phyloP scores from a whole-genome alignment of 2,329 filamentous ascomycete genomes.

The Alternaria sp. region DNA sequence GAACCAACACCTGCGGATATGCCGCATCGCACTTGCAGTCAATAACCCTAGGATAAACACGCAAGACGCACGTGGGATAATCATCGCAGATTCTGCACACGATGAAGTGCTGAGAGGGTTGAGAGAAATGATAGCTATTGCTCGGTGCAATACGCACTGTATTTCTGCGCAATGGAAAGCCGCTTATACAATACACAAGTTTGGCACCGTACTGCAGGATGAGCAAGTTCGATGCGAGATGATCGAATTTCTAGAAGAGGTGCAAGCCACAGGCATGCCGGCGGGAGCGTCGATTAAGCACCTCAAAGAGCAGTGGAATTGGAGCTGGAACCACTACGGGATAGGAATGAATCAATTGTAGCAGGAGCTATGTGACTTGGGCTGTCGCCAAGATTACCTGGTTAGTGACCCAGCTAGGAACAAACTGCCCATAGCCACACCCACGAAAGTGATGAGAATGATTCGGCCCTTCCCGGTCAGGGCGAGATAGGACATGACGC shows the following conservation, averaged over 20 bases:
- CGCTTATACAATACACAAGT: slow-evolving; percentile 25
- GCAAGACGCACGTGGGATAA: background rate
- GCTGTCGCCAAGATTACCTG: slow-evolving; percentile 15
- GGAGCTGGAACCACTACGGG: slow-evolving; percentile 3
- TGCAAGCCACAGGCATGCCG: slow-evolving; percentile 25
- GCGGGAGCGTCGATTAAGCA: slow-evolving; percentile 19
- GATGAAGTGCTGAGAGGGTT: slow-evolving; percentile 16
- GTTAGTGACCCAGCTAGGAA: slow-evolving; percentile 34
- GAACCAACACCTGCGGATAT: slow-evolving; percentile 29
- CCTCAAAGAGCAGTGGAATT: slow-evolving; percentile 25
- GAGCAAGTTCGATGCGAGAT: slow-evolving; percentile 21
- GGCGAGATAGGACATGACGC: slow-evolving; percentile 64
- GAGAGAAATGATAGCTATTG: slow-evolving; percentile 28
- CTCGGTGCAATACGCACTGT: slow-evolving; percentile 25
- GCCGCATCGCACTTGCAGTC: slow-evolving; percentile 21
- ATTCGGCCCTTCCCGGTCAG: slow-evolving; percentile 58
- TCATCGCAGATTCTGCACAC: background rate
- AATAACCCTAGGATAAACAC: slow-evolving; percentile 8
- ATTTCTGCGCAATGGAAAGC: slow-evolving; percentile 21
- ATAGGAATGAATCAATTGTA: slow-evolving; percentile 2
- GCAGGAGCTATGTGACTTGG: background rate
- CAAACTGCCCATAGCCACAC: slow-evolving; percentile 37
- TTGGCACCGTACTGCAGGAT: slow-evolving; percentile 17
- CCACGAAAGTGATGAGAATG: slow-evolving; percentile 46
- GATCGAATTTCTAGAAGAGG: slow-evolving; percentile 31